A percentile compares a stretch with the other conserved stretches of the same genome.
Evolutionary conservation across 2,329 filamentous ascomycete genomes (phyloP).

Genomic region (Paecilomyces niveus): DNA sequence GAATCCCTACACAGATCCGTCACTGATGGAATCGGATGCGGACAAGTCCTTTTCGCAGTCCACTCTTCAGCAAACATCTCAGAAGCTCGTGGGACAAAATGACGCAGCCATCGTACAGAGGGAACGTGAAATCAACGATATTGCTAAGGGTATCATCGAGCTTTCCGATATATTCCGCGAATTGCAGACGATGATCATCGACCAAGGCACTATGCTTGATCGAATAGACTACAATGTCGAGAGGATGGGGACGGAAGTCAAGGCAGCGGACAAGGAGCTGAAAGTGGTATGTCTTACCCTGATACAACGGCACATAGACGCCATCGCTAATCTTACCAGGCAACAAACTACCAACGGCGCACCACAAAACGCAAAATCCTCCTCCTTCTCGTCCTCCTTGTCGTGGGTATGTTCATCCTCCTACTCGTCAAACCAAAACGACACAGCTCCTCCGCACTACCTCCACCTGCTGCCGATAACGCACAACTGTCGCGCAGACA

Average conservation of each 20-base stretch:
- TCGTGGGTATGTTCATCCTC: conserved; percentile 80
- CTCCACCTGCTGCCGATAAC: conserved; percentile 16
- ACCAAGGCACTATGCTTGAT: conserved; percentile 84
- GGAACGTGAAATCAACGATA: conserved; percentile 94
- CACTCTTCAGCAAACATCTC: conserved; percentile 71
- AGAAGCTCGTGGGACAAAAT: conserved; percentile 53
- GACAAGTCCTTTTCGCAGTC: conserved; percentile 89
- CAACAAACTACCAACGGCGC: conserved; percentile 80
- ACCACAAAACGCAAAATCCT: conserved; percentile 91
- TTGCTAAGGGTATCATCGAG: conserved; percentile 96
- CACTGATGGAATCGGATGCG: conserved; percentile 84
- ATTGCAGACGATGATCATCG: conserved; percentile 89
- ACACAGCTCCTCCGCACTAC: conserved; percentile 12
- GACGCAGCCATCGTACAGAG: conserved; percentile 83
- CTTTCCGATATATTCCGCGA: conserved; percentile 95
- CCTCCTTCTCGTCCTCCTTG: conserved; percentile 73
- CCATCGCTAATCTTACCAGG: conserved; percentile 25
- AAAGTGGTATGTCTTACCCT: conserved; percentile 51
- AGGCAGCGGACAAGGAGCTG: conserved; percentile 86
- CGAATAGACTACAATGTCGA: conserved; percentile 98
- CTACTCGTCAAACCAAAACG: conserved; percentile 70
- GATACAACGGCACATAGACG: neutral
- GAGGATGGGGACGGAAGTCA: conserved; percentile 87
- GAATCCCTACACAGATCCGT: conserved; percentile 73
- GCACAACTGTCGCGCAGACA: conserved; percentile 10